Percentiles rank a stretch among this genome's conserved stretches.
phyloP scores from a whole-genome alignment of 495 filamentous ascomycete genomes.

The Trichoderma asperelloides region DNA sequence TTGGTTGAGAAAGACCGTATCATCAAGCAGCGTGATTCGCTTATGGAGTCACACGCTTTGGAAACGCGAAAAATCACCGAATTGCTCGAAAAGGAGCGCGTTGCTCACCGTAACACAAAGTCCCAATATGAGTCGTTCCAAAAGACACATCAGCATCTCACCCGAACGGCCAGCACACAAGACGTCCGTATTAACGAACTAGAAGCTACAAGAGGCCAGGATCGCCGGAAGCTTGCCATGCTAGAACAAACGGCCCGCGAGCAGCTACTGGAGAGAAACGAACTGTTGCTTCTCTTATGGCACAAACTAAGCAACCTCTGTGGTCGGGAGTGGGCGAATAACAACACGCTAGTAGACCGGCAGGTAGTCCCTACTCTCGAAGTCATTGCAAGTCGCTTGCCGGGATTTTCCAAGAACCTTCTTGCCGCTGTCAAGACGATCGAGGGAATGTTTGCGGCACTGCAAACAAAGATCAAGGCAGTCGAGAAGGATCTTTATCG shows the following conservation, averaged over 20 bases:
- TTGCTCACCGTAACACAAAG: constrained; percentile 73
- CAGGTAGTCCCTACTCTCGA: constrained; percentile 71
- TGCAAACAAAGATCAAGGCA: constrained; percentile 69
- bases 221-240: constrained; percentile 61
- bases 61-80: constrained; percentile 80
- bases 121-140: constrained; percentile 79
- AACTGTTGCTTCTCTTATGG: constrained; percentile 77
- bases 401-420: constrained; percentile 82
- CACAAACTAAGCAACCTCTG: constrained; percentile 77
- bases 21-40: constrained; percentile 79
- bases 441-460: constrained; percentile 70
- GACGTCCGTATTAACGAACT: constrained; percentile 78
- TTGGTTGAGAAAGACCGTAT: constrained; percentile 81
- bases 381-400: constrained; percentile 67
- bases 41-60: constrained; percentile 83
- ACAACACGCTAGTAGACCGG: constrained; percentile 81
- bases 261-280: constrained; percentile 82
- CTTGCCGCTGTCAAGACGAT: constrained; percentile 79
- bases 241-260: constrained; percentile 76
- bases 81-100: constrained; percentile 83
- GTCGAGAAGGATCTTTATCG: constrained; percentile 83
- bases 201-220: constrained; percentile 61
- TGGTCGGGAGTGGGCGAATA: constrained; percentile 83
- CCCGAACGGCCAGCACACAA: constrained; percentile 70
- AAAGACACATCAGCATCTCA: constrained; percentile 75